A percentile compares a stretch with the other conserved stretches of the same genome.
phyloP scores from a whole-genome alignment of 2,329 filamentous ascomycete species.

The Pseudomassariella vexata region DNA sequence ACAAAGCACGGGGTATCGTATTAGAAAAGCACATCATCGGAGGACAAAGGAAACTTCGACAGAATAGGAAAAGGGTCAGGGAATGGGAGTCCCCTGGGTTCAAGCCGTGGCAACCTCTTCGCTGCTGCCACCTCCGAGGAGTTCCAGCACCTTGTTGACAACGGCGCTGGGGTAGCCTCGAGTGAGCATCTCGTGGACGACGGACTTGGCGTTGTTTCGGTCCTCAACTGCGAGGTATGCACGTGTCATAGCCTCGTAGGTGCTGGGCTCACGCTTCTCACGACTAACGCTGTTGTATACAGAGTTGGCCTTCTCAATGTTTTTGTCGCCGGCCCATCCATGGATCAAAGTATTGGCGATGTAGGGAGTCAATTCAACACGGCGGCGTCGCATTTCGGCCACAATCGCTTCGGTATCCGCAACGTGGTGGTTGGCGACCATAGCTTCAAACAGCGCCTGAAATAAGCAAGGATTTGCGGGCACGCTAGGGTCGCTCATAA shows the following conservation, averaged over 20 bases:
- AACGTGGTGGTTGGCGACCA: constrained; percentile 91
- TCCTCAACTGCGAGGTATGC: constrained; percentile 84
- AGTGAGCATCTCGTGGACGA: constrained; percentile 85
- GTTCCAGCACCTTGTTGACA: constrained; percentile 86
- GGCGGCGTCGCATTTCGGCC: constrained; percentile 64
- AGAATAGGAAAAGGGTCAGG: constrained; percentile 9
- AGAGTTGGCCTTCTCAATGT: constrained; percentile 70
- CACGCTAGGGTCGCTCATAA: constrained; percentile 62
- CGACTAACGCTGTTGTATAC: constrained; percentile 76
- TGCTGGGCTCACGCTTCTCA: constrained; percentile 86
- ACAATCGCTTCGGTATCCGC: constrained; percentile 69
- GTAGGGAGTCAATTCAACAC: constrained; percentile 87
- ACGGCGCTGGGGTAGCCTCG: constrained; percentile 90
- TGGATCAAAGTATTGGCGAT: constrained; percentile 98
- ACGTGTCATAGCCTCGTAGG: constrained; percentile 97
- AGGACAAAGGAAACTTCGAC: constrained; percentile 21
- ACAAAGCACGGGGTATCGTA: constrained; percentile 25
- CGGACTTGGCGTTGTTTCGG: constrained; percentile 65
- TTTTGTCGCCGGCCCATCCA: constrained; percentile 82
- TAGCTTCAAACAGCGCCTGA: constrained; percentile 93
- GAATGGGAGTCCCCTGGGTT: constrained; percentile 1
- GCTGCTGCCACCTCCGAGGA: constrained; percentile 59
- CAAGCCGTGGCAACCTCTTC: constrained; percentile 29
- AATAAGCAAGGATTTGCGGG: constrained; percentile 80
- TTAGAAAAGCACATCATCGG: constrained; percentile 15